Percentiles rank a stretch among this genome's conserved stretches.
These are phyloP conservation scores for Mycocentrospora acerina DNA, from an alignment of 2,329 filamentous ascomycete species.

Conservation along the genomic window DNA sequence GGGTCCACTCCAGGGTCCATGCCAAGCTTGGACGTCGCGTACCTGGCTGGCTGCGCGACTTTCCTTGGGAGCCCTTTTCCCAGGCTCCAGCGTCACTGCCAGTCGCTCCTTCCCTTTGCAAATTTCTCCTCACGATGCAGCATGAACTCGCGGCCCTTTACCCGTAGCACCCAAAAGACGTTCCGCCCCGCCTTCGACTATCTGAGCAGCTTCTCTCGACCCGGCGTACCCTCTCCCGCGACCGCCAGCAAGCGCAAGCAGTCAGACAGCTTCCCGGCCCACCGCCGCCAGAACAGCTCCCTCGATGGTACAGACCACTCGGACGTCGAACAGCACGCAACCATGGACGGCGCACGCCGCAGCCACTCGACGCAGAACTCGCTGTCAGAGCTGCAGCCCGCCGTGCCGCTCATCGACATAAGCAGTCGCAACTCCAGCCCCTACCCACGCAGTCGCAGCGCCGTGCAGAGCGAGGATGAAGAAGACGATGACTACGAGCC, in stretches of 20 bases:
- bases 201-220: slow-evolving; percentile 33
- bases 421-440: slow-evolving; percentile 46
- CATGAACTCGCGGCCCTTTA: slow-evolving; percentile 41
- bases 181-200: slow-evolving; percentile 41
- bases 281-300: slow-evolving; percentile 41
- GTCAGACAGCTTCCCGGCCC: slow-evolving; percentile 9
- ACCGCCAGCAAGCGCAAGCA: slow-evolving; percentile 17
- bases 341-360: slow-evolving; percentile 27
- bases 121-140: neutral
- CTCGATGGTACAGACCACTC: slow-evolving; percentile 41
- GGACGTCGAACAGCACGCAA: slow-evolving; percentile 37
- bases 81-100: too few species aligned
- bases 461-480: slow-evolving; percentile 50
- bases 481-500: slow-evolving; percentile 46
- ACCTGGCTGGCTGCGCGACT: too few species aligned
- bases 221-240: slow-evolving; percentile 16
- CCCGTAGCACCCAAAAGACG: slow-evolving; percentile 29
- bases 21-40: too few species aligned
- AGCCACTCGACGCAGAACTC: slow-evolving; percentile 35
- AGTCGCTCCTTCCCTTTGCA: too few species aligned
- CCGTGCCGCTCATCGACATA: slow-evolving; percentile 49
- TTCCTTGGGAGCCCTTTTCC: too few species aligned
- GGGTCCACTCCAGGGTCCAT: too few species aligned
- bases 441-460: slow-evolving; percentile 45
- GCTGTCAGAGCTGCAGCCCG: slow-evolving; percentile 40